Evolutionary conservation across 2,329 filamentous ascomycete genomes (phyloP).

Genomic region (Botrytis cinerea): DNA sequence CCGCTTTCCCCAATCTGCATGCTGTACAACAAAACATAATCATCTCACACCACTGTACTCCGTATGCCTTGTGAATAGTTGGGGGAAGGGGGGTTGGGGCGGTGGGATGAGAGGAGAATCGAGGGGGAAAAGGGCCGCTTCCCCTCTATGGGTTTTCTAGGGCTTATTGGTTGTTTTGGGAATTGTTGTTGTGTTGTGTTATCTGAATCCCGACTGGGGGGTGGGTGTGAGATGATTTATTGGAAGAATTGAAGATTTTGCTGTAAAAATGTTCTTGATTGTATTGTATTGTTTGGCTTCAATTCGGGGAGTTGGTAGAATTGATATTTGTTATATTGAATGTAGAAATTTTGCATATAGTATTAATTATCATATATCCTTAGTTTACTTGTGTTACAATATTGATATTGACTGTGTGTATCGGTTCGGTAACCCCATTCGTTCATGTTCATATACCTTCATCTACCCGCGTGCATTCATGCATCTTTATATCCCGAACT

Average conservation of each 20-base stretch:
- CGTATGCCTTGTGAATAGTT: neutral
- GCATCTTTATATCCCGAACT: no score
- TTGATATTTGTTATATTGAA: neutral
- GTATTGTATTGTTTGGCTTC: neutral
- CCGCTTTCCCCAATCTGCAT: slow-evolving; percentile 4
- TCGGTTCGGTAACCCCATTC: no score
- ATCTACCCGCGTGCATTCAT: no score
- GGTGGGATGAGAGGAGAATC: neutral
- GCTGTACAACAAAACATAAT: neutral
- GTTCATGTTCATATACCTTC: no score
- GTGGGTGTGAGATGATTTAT: neutral
- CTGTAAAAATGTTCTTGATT: neutral
- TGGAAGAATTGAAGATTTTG: neutral
- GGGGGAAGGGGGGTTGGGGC: neutral
- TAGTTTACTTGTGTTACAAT: no score
- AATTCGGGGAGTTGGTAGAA: neutral
- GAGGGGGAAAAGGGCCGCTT: neutral
- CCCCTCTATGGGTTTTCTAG: neutral
- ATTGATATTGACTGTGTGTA: no score
- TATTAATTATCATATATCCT: neutral
- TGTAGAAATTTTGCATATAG: neutral
- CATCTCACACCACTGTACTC: neutral
- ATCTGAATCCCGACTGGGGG: neutral
- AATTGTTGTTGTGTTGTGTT: neutral
- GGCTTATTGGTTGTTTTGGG: neutral